Evolutionary conservation across 23 red algal genomes (phyloP).

Genomic region (Gracilaria domingensis): DNA sequence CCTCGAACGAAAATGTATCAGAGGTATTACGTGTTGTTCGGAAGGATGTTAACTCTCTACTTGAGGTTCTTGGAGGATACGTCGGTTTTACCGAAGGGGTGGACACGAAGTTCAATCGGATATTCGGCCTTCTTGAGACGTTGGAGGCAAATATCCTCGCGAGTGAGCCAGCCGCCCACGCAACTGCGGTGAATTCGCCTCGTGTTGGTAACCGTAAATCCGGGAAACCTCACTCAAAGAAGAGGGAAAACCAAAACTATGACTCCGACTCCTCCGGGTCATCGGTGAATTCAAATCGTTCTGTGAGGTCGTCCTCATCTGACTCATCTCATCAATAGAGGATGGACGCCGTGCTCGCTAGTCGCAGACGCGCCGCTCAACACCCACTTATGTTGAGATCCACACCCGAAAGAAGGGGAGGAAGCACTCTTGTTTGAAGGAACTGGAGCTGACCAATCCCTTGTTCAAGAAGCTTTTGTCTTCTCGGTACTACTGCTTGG

Average conservation of each 20-base stretch:
- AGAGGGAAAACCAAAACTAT: not conserved
- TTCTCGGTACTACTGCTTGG: constrained; percentile 13
- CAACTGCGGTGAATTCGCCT: no score
- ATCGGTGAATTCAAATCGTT: not conserved
- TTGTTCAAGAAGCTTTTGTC: not conserved
- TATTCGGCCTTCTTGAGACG: no score
- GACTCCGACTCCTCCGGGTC: not conserved
- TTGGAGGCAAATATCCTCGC: no score
- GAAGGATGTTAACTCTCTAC: no score
- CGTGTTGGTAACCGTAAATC: no score
- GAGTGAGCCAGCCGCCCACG: no score
- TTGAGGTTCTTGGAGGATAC: no score
- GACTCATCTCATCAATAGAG: not conserved
- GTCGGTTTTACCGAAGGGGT: no score
- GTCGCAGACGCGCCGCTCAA: not conserved
- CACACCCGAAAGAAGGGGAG: not conserved
- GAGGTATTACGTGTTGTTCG: no score
- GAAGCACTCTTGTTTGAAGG: constrained; percentile 26
- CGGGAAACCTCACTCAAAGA: no score
- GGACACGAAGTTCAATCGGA: no score
- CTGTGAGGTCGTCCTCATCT: not conserved
- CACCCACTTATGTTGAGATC: not conserved
- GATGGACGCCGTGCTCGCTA: not conserved
- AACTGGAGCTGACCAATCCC: constrained; percentile 12
- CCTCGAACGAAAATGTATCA: no score